Base-by-base conservation (phyloP, 371 early-diverging fungal genomes). In the Cokeromyces recurvatus region DNA sequence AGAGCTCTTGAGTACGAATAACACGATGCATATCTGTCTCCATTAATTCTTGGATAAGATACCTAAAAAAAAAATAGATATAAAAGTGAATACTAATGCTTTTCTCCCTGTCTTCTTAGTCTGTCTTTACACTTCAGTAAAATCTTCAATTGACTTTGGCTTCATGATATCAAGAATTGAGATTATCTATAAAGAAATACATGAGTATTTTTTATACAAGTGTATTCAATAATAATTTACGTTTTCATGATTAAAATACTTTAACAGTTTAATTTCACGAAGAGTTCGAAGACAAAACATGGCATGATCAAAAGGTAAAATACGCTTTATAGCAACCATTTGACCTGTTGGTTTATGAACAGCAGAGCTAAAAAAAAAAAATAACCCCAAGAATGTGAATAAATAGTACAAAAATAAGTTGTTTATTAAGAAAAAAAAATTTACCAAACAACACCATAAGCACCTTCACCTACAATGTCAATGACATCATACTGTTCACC, bases 11-110 rank as follows among this genome's bases (percentile, higher is more conserved):
- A n/a, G 95, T 94, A 45, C 91, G 85, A 69, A 98, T 96, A 45
- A 98, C 96, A 54, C 97, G 91, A 67, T 97, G 97, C 76, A 98
- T 82, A 66, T 98, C 95, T 19, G 98, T 97, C 68, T 97, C 98
- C 97, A 98, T 97, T 32, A 98, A 68, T 69, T 92, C 95, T 53
- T 83, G 84, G 41, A 83, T 79, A 49, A 81, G 64, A 51, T 81
- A 81, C 0, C 78, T 79, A 51, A 37, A 46, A 6, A 44, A n/a
- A n/a, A n/a, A n/a, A n/a, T n/a, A n/a, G n/a, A n/a, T n/a, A n/a
- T n/a, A n/a, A n/a, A n/a, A n/a, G n/a, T n/a, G n/a, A n/a, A n/a
- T n/a, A n/a, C n/a, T n/a, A n/a, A n/a, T n/a, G n/a, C n/a, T n/a
- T n/a, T n/a, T n/a, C n/a, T n/a, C n/a, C n/a, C n/a, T n/a, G n/a